Conservation (phyloP, 345 rosid species). For the Bretschneidera sinensis region DNA sequence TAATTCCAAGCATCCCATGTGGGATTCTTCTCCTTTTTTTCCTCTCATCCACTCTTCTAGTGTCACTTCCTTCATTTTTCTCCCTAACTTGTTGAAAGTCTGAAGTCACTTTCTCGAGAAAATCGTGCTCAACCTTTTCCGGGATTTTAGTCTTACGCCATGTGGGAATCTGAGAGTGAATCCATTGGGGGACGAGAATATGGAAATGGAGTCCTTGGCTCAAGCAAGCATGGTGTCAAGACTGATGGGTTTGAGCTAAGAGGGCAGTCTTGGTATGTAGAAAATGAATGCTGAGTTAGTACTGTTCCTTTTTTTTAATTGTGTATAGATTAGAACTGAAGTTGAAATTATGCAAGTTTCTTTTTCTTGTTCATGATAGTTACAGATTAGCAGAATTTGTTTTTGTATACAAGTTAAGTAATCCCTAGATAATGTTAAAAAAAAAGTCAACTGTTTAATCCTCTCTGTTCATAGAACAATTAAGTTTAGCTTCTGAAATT, state of each 20-base stretch:
- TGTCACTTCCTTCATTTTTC: slow-evolving; percentile 1
- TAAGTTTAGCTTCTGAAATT: slow-evolving; percentile 2
- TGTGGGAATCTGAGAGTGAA: slow-evolving; percentile 96
- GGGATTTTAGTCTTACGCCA: slow-evolving; percentile 20
- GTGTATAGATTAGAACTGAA: neutral
- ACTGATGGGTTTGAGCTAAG: slow-evolving; percentile 85
- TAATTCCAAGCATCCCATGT: slow-evolving; percentile 63
- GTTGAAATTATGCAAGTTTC: neutral
- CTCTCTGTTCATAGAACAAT: too few species aligned
- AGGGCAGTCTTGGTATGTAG: slow-evolving; percentile 76
- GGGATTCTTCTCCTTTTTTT: slow-evolving; percentile 25
- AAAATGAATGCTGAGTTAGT: neutral
- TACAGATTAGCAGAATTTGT: too few species aligned
- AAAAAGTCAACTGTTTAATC: neutral
- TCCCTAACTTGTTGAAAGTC: slow-evolving; percentile 4
- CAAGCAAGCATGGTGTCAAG: slow-evolving; percentile 61
- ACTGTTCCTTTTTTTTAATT: too few species aligned
- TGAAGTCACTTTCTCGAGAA: slow-evolving; percentile 8
- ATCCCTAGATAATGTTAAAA: slow-evolving; percentile 15
- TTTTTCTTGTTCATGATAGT: too few species aligned
- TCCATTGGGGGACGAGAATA: slow-evolving; percentile 59
- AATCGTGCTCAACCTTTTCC: slow-evolving; percentile 7
- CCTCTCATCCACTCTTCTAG: slow-evolving; percentile 4
- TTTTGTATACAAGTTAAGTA: neutral
- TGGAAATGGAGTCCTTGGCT: slow-evolving; percentile 62